phyloP scores from a whole-genome alignment of 2,329 filamentous ascomycete species.

The Xylariaceae sp. region DNA sequence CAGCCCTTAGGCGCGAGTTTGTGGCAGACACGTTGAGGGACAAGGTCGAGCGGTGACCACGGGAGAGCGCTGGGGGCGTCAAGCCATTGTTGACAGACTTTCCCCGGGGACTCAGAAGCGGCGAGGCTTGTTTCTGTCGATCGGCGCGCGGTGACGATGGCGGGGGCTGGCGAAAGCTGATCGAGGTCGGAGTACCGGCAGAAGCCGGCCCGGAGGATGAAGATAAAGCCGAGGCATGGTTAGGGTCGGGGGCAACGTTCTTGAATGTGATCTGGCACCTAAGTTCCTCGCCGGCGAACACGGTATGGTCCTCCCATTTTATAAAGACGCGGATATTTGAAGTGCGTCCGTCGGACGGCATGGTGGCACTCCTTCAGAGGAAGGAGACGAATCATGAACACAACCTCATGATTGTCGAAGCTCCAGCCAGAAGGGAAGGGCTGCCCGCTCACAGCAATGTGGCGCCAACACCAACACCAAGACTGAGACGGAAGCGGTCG shows the following conservation, averaged over 20 bases:
- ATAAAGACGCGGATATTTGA: conserved; percentile 91
- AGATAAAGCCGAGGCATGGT: conserved; percentile 22
- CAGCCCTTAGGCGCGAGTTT: conserved; percentile 40
- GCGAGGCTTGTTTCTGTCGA: conserved; percentile 37
- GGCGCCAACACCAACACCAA: not conserved
- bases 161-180: conserved; percentile 22
- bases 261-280: conserved; percentile 96
- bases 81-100: conserved; percentile 41
- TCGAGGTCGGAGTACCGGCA: conserved; percentile 11
- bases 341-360: conserved; percentile 42
- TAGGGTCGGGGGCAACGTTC: conserved; percentile 59
- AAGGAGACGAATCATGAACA: conserved; percentile 30
- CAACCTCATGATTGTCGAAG: conserved; percentile 25
- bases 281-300: conserved; percentile 94
- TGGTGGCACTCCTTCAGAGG: conserved; percentile 36
- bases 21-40: conserved; percentile 54
- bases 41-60: conserved; percentile 62
- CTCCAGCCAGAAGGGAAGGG: not conserved
- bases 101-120: conserved; percentile 37
- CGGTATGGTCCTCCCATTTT: conserved; percentile 86
- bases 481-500: not conserved
- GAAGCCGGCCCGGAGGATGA: conserved; percentile 6
- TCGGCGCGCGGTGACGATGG: conserved; percentile 32
- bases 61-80: conserved; percentile 40
- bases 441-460: conserved; percentile 9